Base-by-base conservation (phyloP, 192 early-diverging fungal species). In the Coemansia sp. region DNA sequence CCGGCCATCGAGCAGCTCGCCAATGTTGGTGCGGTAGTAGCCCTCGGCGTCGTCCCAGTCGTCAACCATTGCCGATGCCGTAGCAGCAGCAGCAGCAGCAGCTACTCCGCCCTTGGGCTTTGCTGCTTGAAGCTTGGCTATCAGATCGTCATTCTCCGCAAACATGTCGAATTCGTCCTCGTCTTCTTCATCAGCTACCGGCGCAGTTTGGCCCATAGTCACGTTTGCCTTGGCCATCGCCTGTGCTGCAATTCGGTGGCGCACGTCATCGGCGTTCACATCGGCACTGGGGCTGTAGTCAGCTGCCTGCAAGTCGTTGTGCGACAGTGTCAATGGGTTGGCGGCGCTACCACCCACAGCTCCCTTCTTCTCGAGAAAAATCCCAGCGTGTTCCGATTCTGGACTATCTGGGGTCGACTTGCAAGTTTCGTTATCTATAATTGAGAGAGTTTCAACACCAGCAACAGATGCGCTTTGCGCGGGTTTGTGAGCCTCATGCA, bases 31-130 rank as follows among this genome's bases (percentile, higher is more conserved):
- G 88, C 94, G 88, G 74, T 98, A 99, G 86, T 99, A 99, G 33
- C 97, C 97, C 62, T 99, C 97, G 9, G 88, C 84, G 67, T 99
- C 97, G 75, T 99, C 96, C 92, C 92, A 96, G 63, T 93, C 96
- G 66, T 97, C 96, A 9, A 69, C 74, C 73, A 81, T 81, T 18
- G 51, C 51, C n/a, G 71, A 39, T 40, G 68, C 59, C 9, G 35
- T 24, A 35, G 58, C 43, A n/a, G n/a, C n/a, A n/a, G n/a, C n/a
- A n/a, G n/a, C n/a, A 5, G 60, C 66, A 7, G 56, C 48, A 5
- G 58, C 68, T 14, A 48, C 45, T 20, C 55, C 60, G 0, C 55
- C 61, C 16, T 76, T 79, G 16, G 39, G 46, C 24, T 34, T 28
- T 33, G 65, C 67, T 46, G 48, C 58, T 11, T 28, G 70, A 57